Evolutionary conservation across 805 yeast genomes (phyloP), one percentile per base, ranked within the genome.

Genomic region (Candida khao-thaluensis): DNA sequence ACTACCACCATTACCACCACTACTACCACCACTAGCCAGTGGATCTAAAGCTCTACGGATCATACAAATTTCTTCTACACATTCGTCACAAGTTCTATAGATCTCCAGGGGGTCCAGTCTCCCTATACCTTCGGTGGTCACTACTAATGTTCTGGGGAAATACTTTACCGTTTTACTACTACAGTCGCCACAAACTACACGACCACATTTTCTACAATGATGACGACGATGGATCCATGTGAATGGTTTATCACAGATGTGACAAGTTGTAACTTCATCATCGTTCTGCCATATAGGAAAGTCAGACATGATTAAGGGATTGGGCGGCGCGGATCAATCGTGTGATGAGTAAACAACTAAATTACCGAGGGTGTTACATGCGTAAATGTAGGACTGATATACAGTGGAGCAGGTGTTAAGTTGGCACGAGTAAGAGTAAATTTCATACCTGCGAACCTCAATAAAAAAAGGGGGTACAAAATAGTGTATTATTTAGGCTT

Each of bases 161-260:
- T 81, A 84, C 23, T 70, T 65, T 5, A 77, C 69, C 29, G 61
- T 59, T 16, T 74, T 68, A 7, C 64, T 55, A 5, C 91, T 80
- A 52, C 96, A 87, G 27, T 56, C 51, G 21, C 79, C 82, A 59
- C 96, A 87, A 12, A 82, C 85, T 0, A 88, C 82, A 23, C 79
- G 67, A 2, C 96, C 96, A 62, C 96, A 87, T 43, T 68, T 71
- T 37, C 93, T 70, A 59, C 96, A 87, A 57, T 87, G 96, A 61
- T 87, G 96, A 40, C 89, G 72, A 41, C 96, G 71, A 54, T 68
- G 75, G 57, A 83, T 79, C 41, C 85, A 59, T 2, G 81, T 67
- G 62, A 80, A 87, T 27, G 47, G 39, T 1, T 56, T 44, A 21
- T 55, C 53, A 57, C 96, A 87, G 3, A 78, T 51, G 15, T 70